Evolutionary conservation across 1,284 basidiomycete genomes (phyloP).

Genomic region (Tilletia caries): DNA sequence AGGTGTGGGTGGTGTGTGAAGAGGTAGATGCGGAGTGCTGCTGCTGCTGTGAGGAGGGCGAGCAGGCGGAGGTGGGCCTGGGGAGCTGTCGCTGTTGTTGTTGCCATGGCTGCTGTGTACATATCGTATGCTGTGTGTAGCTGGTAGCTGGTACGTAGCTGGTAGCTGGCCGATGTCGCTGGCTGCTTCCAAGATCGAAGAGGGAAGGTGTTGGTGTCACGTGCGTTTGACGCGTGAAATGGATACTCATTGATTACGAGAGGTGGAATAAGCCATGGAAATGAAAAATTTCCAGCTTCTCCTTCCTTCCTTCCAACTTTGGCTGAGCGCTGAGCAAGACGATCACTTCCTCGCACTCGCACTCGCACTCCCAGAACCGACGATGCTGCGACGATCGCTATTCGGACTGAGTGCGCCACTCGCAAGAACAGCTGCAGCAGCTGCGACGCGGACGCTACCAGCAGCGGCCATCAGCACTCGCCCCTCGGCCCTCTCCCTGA

Average conservation of each 20-base stretch:
- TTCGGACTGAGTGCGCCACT: too few species aligned
- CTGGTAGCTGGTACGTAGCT: background rate
- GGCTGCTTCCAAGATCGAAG: background rate
- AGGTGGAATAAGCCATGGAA: too few species aligned
- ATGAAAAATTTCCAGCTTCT: too few species aligned
- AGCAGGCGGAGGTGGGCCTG: background rate
- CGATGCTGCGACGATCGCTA: too few species aligned
- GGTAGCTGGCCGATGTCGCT: background rate
- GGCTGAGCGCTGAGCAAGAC: too few species aligned
- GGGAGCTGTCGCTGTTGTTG: background rate
- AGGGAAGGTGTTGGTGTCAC: too few species aligned
- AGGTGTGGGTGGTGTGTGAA: slow-evolving; percentile 68
- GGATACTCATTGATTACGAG: too few species aligned
- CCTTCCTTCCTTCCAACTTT: too few species aligned
- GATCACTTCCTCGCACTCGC: too few species aligned
- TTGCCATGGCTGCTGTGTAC: background rate
- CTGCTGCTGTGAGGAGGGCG: slow-evolving; percentile 7
- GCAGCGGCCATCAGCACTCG: background rate
- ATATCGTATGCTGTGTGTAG: too few species aligned
- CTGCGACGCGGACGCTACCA: background rate
- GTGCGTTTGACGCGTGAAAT: too few species aligned
- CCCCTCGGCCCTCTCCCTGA: background rate
- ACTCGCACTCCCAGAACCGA: too few species aligned
- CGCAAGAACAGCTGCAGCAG: background rate
- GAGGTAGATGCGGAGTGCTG: slow-evolving; percentile 19